A percentile compares a stretch with the other conserved stretches of the same genome.
Evolutionary conservation across 768 basidiomycete genomes (phyloP).

Genomic region (Kwoniella mangroviensis): DNA sequence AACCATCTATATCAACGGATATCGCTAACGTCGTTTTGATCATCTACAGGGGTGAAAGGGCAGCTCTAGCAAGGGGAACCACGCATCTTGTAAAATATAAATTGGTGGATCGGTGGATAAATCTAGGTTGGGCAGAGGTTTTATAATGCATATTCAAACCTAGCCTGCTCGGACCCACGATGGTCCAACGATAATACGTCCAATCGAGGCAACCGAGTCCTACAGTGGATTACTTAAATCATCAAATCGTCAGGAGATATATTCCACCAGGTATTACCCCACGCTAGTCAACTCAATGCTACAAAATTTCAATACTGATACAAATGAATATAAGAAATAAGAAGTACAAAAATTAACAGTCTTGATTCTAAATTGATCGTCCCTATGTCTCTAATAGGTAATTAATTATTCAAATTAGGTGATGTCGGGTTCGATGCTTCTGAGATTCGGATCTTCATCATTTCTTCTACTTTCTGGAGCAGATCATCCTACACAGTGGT

Average conservation of each 20-base stretch:
- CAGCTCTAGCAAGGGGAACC: slow-evolving; percentile 78
- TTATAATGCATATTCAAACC: slow-evolving; percentile 30
- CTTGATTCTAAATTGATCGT: no score
- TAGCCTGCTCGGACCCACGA: background rate
- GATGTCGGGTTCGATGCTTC: slow-evolving; percentile 6
- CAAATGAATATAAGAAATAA: no score
- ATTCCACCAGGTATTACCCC: no score
- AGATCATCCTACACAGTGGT: slow-evolving; percentile 34
- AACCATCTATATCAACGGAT: no score
- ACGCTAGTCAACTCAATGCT: no score
- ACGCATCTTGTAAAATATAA: slow-evolving; percentile 79
- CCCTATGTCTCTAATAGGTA: background rate
- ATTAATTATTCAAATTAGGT: background rate
- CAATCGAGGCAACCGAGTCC: no score
- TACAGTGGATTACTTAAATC: no score
- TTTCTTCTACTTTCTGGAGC: slow-evolving; percentile 43
- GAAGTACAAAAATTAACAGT: no score
- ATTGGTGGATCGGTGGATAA: slow-evolving; percentile 65
- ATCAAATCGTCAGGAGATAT: no score
- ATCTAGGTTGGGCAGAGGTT: slow-evolving; percentile 55
- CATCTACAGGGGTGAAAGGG: slow-evolving; percentile 65
- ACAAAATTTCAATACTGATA: no score
- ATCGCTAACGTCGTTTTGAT: background rate
- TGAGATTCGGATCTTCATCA: slow-evolving; percentile 32
- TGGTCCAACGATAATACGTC: no score